Percentiles rank a stretch among this genome's conserved stretches.
Evolutionary conservation across 2,329 filamentous ascomycete genomes (phyloP).

Genomic region (Trichoderma sp.): DNA sequence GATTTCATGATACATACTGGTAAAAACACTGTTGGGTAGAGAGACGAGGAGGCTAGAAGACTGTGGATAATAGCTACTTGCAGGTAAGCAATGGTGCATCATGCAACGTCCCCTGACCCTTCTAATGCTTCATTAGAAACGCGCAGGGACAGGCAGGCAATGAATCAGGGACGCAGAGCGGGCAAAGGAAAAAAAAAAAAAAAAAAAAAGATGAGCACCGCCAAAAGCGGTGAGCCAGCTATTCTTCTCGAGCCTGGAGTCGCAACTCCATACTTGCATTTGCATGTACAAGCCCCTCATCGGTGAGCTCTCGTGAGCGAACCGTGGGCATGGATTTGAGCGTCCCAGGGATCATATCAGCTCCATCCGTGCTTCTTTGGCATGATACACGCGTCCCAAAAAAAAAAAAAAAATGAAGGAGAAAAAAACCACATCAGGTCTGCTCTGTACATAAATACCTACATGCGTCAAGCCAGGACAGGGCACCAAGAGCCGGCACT

Average conservation of each 20-base stretch:
- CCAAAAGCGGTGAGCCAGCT: slow-evolving; percentile 20
- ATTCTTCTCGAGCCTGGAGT: slow-evolving; percentile 1
- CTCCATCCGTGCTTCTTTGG: background rate
- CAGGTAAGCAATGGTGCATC: no score
- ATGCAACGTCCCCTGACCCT: background rate
- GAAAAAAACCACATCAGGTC: background rate
- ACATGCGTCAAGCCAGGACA: background rate
- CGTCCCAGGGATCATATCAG: slow-evolving; percentile 10
- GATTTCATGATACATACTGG: no score
- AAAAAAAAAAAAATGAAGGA: no score
- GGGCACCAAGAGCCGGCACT: slow-evolving; percentile 4
- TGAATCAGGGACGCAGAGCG: background rate
- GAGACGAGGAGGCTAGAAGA: background rate
- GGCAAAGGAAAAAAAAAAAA: background rate
- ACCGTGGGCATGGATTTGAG: slow-evolving; percentile 17
- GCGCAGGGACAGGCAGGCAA: background rate
- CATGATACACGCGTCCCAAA: background rate
- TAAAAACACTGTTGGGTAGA: background rate
- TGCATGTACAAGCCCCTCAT: background rate
- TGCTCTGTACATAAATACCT: background rate
- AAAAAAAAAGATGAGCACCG: background rate
- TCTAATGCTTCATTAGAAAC: background rate
- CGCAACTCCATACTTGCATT: background rate
- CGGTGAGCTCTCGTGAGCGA: slow-evolving; percentile 19
- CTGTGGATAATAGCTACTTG: no score